Evolutionary conservation across 768 basidiomycete genomes (phyloP).

Genomic region (Tremella mesenterica): DNA sequence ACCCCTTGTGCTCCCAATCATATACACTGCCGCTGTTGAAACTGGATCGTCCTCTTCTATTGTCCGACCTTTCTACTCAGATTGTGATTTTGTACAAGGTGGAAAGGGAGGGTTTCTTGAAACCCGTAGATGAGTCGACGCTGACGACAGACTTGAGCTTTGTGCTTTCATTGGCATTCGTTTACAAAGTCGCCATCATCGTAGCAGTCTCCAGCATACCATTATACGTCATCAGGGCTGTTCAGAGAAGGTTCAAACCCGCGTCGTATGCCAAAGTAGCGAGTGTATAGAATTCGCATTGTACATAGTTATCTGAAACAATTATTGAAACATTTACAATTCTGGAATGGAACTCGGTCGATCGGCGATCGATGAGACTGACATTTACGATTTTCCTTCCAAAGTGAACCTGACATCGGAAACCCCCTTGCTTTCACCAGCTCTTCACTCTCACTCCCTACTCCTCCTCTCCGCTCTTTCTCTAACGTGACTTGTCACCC

Average conservation of each 20-base stretch:
- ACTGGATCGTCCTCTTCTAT: neutral
- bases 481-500: too few species aligned
- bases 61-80: neutral
- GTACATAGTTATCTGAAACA: too few species aligned
- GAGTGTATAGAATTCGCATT: conserved; percentile 30
- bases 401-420: too few species aligned
- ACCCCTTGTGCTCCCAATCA: neutral
- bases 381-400: too few species aligned
- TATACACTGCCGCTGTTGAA: neutral
- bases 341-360: too few species aligned
- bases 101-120: neutral
- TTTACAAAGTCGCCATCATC: conserved; percentile 91
- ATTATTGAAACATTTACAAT: too few species aligned
- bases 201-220: conserved; percentile 90
- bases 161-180: conserved; percentile 75
- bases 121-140: neutral
- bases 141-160: conserved; percentile 68
- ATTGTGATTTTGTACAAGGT: neutral
- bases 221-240: conserved; percentile 78
- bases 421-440: too few species aligned
- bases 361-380: too few species aligned
- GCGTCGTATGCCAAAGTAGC: conserved; percentile 83
- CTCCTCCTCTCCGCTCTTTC: too few species aligned
- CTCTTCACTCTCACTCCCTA: too few species aligned
- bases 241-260: conserved; percentile 76